Percentiles rank a stretch among this genome's conserved stretches.
Evolutionary conservation across 768 basidiomycete species (phyloP).

Genomic region (Cytidiella melzeri): DNA sequence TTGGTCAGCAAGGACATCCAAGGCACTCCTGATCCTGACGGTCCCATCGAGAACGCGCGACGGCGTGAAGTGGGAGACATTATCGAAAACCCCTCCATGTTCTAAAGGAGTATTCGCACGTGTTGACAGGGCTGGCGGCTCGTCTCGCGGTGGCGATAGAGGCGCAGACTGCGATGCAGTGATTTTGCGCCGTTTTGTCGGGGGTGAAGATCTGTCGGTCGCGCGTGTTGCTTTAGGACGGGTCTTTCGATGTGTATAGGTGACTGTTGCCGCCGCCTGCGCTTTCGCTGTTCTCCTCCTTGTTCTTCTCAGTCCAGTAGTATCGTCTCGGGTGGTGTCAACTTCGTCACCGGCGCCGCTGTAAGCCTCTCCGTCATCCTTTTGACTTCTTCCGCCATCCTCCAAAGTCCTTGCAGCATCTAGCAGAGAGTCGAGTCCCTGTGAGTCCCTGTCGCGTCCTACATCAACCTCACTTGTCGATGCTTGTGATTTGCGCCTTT

Average conservation of each 20-base stretch:
- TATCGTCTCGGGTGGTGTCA: neutral
- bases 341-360: neutral
- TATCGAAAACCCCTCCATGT: too few relatives aligned
- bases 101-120: too few relatives aligned
- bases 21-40: conserved; percentile 36
- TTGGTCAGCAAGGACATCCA: conserved; percentile 73
- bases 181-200: conserved; percentile 7
- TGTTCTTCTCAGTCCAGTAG: conserved; percentile 17
- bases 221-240: neutral
- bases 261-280: neutral
- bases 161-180: conserved; percentile 3
- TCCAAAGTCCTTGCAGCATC: conserved; percentile 58
- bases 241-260: neutral
- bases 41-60: neutral
- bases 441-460: neutral
- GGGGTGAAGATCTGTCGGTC: neutral
- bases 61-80: neutral
- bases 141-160: neutral
- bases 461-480: too few relatives aligned
- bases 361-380: too few relatives aligned
- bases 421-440: conserved; percentile 46
- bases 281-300: conserved; percentile 16
- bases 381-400: conserved; percentile 29
- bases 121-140: conserved; percentile 1
- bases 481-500: neutral